Evolutionary conservation across 1,284 basidiomycete species (phyloP).

Genomic region (Ustilago curta): DNA sequence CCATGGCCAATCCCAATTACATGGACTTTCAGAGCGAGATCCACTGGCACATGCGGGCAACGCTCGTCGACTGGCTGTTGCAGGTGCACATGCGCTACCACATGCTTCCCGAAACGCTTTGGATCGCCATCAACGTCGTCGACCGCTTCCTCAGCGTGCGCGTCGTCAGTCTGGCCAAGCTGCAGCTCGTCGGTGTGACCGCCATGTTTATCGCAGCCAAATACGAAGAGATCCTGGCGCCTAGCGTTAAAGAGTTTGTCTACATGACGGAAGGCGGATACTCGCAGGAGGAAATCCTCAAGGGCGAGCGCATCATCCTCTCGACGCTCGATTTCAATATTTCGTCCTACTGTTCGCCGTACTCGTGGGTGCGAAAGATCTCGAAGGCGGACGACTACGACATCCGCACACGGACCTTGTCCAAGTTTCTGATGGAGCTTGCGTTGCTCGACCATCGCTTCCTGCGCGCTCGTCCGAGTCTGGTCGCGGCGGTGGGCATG

Average conservation of each 20-base stretch:
- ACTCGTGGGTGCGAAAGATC: slow-evolving; percentile 96
- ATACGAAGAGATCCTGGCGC: slow-evolving; percentile 71
- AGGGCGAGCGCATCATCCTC: slow-evolving; percentile 92
- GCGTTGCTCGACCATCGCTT: slow-evolving; percentile 94
- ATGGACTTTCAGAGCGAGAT: slow-evolving; percentile 96
- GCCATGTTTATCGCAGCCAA: slow-evolving; percentile 78
- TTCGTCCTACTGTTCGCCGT: slow-evolving; percentile 98
- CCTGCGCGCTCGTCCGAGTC: slow-evolving; percentile 89
- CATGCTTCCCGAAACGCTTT: slow-evolving; percentile 78
- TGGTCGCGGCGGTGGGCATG: slow-evolving; percentile 98
- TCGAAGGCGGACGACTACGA: slow-evolving; percentile 98
- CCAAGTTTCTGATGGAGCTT: slow-evolving; percentile 96
- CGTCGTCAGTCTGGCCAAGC: slow-evolving; percentile 76
- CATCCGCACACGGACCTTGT: slow-evolving; percentile 92
- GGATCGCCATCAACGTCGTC: slow-evolving; percentile 77
- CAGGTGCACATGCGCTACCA: slow-evolving; percentile 78
- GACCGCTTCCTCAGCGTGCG: slow-evolving; percentile 77
- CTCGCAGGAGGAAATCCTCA: slow-evolving; percentile 86
- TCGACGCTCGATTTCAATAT: slow-evolving; percentile 90
- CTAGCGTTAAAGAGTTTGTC: slow-evolving; percentile 68
- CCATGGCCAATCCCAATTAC: slow-evolving; percentile 93
- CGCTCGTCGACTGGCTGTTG: slow-evolving; percentile 73
- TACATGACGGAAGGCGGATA: slow-evolving; percentile 90
- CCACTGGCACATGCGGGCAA: slow-evolving; percentile 76
- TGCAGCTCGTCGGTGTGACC: slow-evolving; percentile 77